These are phyloP conservation scores for Claviceps spartinae DNA, from an alignment of 2,329 filamentous ascomycete genomes.

Conservation along the genomic window DNA sequence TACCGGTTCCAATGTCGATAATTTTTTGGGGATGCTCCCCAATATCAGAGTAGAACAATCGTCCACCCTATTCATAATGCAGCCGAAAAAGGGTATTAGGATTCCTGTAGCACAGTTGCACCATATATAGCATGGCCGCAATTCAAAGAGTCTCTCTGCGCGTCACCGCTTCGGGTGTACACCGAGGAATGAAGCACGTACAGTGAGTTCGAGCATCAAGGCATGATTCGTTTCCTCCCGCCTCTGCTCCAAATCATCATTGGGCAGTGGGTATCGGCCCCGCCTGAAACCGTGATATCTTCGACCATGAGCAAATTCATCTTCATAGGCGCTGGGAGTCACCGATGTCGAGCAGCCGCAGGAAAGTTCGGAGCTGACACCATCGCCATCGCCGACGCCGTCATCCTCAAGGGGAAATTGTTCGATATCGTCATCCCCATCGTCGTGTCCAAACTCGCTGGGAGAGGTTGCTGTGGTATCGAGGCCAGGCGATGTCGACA, in stretches of 20 bases:
- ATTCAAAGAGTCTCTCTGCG: not conserved
- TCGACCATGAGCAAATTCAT: slow-evolving; percentile 21
- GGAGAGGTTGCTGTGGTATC: slow-evolving; percentile 12
- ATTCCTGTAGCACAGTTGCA: not conserved
- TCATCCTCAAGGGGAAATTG: slow-evolving; percentile 12
- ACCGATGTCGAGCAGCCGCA: slow-evolving; percentile 21
- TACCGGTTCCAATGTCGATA: slow-evolving; percentile 36
- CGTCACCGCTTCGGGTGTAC: not conserved
- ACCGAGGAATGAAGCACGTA: slow-evolving; percentile 8
- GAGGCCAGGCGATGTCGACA: slow-evolving; percentile 15
- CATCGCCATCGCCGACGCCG: slow-evolving; percentile 8
- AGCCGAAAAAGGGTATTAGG: not conserved
- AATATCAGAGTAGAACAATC: slow-evolving; percentile 27
- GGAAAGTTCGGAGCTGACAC: slow-evolving; percentile 12
- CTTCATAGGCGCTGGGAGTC: slow-evolving; percentile 18
- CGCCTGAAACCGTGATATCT: slow-evolving; percentile 31
- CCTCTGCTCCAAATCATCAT: slow-evolving; percentile 31
- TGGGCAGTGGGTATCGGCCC: slow-evolving; percentile 32
- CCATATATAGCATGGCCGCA: too few relatives aligned
- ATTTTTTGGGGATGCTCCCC: slow-evolving; percentile 27
- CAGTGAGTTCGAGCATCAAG: slow-evolving; percentile 30
- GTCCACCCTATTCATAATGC: slow-evolving; percentile 17
- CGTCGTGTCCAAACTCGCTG: slow-evolving; percentile 13
- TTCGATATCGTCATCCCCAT: slow-evolving; percentile 16
- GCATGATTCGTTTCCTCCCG: slow-evolving; percentile 32